Evolutionary conservation across 2,329 filamentous ascomycete species (phyloP).

Genomic region (Hypoxylon sp.): DNA sequence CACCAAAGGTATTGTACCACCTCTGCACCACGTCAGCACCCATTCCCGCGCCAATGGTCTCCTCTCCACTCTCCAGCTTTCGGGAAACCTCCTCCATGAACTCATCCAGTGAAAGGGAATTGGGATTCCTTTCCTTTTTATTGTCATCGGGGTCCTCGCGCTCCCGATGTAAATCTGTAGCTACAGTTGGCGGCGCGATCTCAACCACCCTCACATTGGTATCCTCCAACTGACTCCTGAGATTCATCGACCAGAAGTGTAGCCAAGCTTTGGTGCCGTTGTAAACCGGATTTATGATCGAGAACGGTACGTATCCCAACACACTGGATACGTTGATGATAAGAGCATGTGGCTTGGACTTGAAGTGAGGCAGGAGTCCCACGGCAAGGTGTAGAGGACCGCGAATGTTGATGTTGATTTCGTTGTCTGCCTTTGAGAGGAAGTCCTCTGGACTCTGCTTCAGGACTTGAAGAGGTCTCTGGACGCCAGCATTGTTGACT

Average conservation of each 20-base stretch:
- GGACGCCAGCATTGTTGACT: slow-evolving; percentile 72
- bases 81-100: slow-evolving; percentile 65
- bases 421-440: slow-evolving; percentile 66
- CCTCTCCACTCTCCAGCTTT: slow-evolving; percentile 63
- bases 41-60: slow-evolving; percentile 51
- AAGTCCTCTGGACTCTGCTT: slow-evolving; percentile 59
- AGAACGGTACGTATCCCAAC: slow-evolving; percentile 67
- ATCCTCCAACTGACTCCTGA: slow-evolving; percentile 65
- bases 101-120: slow-evolving; percentile 64
- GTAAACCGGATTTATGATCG: slow-evolving; percentile 70
- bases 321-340: slow-evolving; percentile 70
- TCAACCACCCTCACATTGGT: slow-evolving; percentile 66
- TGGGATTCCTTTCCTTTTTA: slow-evolving; percentile 67
- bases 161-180: slow-evolving; percentile 69
- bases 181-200: slow-evolving; percentile 66
- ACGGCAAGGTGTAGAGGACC: slow-evolving; percentile 71
- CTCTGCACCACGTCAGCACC: slow-evolving; percentile 10
- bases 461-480: slow-evolving; percentile 65
- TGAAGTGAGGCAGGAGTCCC: slow-evolving; percentile 65
- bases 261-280: slow-evolving; percentile 72
- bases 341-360: slow-evolving; percentile 57
- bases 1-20: slow-evolving; percentile 60
- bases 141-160: slow-evolving; percentile 60
- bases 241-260: slow-evolving; percentile 69
- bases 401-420: slow-evolving; percentile 71